A percentile compares a stretch with the other conserved stretches of the same genome.
Evolutionary conservation across 225 moss, liverwort and hornwort genomes (phyloP).

Genomic region (Marchantia polymorpha): DNA sequence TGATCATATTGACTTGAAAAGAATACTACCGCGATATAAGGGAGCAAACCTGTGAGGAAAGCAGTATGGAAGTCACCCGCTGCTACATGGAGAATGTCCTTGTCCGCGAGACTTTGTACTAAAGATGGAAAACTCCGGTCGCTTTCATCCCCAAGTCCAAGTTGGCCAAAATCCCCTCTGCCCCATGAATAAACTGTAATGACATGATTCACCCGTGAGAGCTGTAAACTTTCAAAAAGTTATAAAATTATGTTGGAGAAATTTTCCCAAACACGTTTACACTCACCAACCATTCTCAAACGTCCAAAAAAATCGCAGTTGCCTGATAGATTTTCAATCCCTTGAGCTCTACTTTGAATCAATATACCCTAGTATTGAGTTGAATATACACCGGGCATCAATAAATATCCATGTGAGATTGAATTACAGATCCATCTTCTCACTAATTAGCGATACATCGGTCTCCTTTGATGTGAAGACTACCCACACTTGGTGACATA

Average conservation of each 20-base stretch:
- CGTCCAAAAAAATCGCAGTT: neutral
- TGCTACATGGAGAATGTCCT: constrained; percentile 67
- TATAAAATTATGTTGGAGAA: neutral
- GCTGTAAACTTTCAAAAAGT: too few species aligned
- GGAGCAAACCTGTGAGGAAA: constrained; percentile 55
- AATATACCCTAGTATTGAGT: neutral
- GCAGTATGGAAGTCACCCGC: constrained; percentile 70
- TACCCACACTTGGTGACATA: neutral
- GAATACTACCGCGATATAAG: neutral
- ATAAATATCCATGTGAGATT: neutral
- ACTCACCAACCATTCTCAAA: neutral
- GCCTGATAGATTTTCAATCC: neutral
- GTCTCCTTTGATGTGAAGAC: neutral
- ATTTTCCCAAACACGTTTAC: too few species aligned
- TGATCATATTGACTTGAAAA: neutral
- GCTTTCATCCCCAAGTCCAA: constrained; percentile 63
- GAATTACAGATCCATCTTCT: too few species aligned
- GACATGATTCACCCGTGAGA: constrained; percentile 1
- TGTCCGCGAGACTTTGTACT: constrained; percentile 42
- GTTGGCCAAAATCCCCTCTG: constrained; percentile 76
- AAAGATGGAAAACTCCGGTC: constrained; percentile 50
- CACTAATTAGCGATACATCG: neutral
- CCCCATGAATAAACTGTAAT: constrained; percentile 67
- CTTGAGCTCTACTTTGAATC: neutral
- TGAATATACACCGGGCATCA: neutral